Conservation (phyloP, 345 rosid genomes). For the Salix koriyanagi region DNA sequence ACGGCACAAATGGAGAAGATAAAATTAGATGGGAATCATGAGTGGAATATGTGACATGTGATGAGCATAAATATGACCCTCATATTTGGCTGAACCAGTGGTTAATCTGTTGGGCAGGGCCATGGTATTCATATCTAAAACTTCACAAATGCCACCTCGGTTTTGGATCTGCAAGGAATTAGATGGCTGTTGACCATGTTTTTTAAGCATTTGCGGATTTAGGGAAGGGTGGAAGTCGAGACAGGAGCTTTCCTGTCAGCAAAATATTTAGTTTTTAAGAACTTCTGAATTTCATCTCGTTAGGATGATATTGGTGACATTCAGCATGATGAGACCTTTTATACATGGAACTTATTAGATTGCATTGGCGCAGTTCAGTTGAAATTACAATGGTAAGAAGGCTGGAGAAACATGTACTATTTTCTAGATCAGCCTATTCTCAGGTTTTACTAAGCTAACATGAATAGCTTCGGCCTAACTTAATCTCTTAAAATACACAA, state of each 20-base stretch:
- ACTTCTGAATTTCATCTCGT: background rate
- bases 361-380: background rate
- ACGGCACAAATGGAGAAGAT: too few relatives aligned
- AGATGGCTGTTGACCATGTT: too few relatives aligned
- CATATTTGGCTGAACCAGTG: too few relatives aligned
- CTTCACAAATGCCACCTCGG: too few relatives aligned
- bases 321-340: background rate
- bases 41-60: too few relatives aligned
- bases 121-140: too few relatives aligned
- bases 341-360: constrained; percentile 2
- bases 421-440: constrained; percentile 23
- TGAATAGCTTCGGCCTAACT: constrained; percentile 12
- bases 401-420: constrained; percentile 27
- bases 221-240: background rate
- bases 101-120: too few relatives aligned
- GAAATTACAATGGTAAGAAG: constrained; percentile 5
- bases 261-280: background rate
- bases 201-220: background rate
- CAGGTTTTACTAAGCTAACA: constrained; percentile 18
- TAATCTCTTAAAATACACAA: background rate
- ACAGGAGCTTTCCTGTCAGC: background rate
- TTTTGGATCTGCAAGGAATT: too few relatives aligned
- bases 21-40: too few relatives aligned
- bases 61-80: too few relatives aligned
- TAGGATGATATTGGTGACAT: background rate